phyloP scores from a whole-genome alignment of 345 rosid species.

The Aquilaria sinensis region DNA sequence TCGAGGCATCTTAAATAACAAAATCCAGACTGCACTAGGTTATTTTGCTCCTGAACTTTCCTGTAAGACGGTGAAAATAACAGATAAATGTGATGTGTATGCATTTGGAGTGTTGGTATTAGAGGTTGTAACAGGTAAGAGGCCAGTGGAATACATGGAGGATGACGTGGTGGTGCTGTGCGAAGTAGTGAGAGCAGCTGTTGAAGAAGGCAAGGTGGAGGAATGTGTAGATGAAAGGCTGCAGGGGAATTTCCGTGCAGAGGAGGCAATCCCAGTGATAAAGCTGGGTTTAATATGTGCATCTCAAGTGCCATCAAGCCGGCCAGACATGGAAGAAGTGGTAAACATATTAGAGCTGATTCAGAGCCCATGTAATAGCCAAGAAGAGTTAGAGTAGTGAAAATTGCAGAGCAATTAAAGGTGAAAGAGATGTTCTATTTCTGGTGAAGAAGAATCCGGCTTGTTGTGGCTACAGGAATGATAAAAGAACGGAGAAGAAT shows the following conservation, averaged over 20 bases:
- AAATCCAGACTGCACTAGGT: constrained; percentile 81
- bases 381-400: constrained; percentile 44
- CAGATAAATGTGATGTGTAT: constrained; percentile 79
- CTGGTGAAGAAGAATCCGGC: constrained; percentile 49
- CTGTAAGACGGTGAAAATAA: constrained; percentile 80
- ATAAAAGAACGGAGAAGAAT: background rate
- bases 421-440: background rate
- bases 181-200: constrained; percentile 67
- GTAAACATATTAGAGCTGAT: constrained; percentile 72
- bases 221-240: constrained; percentile 60
- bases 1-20: constrained; percentile 74
- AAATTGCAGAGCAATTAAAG: constrained; percentile 12
- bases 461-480: constrained; percentile 9
- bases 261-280: constrained; percentile 75
- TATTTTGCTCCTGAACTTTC: constrained; percentile 96
- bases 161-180: constrained; percentile 82
- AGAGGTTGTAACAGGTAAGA: constrained; percentile 73
- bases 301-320: constrained; percentile 80
- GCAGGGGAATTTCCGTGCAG: constrained; percentile 48
- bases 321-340: constrained; percentile 89
- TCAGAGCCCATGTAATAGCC: constrained; percentile 57
- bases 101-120: constrained; percentile 76
- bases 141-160: constrained; percentile 87
- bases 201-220: constrained; percentile 68
- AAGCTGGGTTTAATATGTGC: constrained; percentile 82